These are phyloP conservation scores for Handroanthus guayacan DNA, from an alignment of 257 asterid species.

Conservation along the genomic window DNA sequence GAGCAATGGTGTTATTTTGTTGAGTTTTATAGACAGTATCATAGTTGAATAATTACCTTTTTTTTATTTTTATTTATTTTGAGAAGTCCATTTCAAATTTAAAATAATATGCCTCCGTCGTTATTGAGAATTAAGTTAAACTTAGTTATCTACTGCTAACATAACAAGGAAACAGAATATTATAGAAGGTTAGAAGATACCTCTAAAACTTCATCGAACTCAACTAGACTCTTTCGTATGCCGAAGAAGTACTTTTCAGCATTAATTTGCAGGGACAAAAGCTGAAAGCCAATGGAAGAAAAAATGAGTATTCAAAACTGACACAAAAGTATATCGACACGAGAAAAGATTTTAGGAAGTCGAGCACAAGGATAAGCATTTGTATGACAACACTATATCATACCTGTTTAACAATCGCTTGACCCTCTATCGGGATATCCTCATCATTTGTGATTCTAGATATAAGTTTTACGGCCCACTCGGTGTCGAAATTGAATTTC, in stretches of 20 bases:
- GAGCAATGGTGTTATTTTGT: background rate
- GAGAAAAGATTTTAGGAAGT: conserved; percentile 1
- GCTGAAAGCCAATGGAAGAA: conserved; percentile 57
- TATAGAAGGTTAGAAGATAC: conserved; percentile 47
- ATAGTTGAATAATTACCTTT: background rate
- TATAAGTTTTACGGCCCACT: conserved; percentile 95
- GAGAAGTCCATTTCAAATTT: no score
- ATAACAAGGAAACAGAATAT: conserved; percentile 5
- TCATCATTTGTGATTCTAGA: conserved; percentile 89
- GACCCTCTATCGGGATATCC: conserved; percentile 93
- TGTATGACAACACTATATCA: background rate
- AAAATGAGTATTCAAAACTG: conserved; percentile 32
- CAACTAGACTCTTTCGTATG: conserved; percentile 93
- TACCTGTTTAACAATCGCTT: conserved; percentile 89
- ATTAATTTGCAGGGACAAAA: conserved; percentile 86
- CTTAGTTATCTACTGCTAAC: no score
- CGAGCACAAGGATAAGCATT: conserved; percentile 29
- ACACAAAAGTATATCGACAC: conserved; percentile 24
- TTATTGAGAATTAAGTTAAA: background rate
- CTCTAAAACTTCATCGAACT: conserved; percentile 99
- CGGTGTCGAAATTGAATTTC: conserved; percentile 94
- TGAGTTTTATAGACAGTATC: background rate
- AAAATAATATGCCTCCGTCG: no score
- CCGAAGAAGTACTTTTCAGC: conserved; percentile 92
- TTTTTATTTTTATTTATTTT: background rate